phyloP scores from a whole-genome alignment of 2,329 filamentous ascomycete species.

The Trichoderma koningiopsis region DNA sequence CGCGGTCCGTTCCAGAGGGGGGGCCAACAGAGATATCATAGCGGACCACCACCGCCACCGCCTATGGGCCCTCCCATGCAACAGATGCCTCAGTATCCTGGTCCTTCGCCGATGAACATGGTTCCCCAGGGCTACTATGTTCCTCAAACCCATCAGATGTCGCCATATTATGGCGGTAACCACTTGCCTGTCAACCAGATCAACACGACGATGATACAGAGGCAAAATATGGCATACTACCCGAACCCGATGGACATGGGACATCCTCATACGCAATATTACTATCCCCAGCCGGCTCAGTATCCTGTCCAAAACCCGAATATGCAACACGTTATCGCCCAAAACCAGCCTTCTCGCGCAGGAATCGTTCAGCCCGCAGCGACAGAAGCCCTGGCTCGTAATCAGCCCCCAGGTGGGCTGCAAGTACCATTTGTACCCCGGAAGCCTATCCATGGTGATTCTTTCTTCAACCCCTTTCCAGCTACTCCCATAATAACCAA shows the following conservation, averaged over 20 bases:
- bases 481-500: neutral
- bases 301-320: constrained; percentile 40
- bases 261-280: constrained; percentile 47
- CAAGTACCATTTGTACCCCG: neutral
- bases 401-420: neutral
- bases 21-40: constrained; percentile 40
- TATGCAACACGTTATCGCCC: constrained; percentile 39
- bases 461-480: neutral
- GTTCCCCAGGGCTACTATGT: constrained; percentile 51
- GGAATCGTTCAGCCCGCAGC: constrained; percentile 33
- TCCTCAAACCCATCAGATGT: constrained; percentile 46
- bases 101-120: constrained; percentile 43
- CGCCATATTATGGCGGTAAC: constrained; percentile 47
- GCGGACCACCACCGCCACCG: constrained; percentile 43
- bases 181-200: constrained; percentile 45
- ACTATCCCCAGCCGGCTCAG: constrained; percentile 46
- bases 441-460: neutral
- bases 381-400: constrained; percentile 24
- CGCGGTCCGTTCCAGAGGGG: constrained; percentile 42
- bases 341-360: constrained; percentile 41
- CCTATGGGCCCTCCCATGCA: constrained; percentile 43
- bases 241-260: constrained; percentile 47
- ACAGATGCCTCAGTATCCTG: constrained; percentile 46
- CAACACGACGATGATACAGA: constrained; percentile 39
- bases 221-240: constrained; percentile 49